A percentile compares a stretch with the other conserved stretches of the same genome.
phyloP scores from a whole-genome alignment of 495 filamentous ascomycete species.

The Eremomyces bilateralis region DNA sequence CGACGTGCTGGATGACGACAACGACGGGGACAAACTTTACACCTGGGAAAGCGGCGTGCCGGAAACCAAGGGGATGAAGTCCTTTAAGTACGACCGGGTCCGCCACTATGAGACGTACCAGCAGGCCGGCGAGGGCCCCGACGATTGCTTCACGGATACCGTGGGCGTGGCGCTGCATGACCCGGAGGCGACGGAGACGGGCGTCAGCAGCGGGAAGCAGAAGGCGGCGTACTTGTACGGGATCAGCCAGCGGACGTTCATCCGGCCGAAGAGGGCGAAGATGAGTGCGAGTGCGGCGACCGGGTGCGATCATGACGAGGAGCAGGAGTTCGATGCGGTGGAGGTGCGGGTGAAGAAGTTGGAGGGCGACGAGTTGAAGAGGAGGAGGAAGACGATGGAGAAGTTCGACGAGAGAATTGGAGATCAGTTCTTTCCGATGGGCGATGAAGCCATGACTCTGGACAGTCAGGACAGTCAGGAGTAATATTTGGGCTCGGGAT shows the following conservation, averaged over 20 bases:
- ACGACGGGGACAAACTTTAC: slow-evolving; percentile 44
- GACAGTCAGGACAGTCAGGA: too few relatives aligned
- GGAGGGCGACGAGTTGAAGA: too few relatives aligned
- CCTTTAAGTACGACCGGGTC: slow-evolving; percentile 53
- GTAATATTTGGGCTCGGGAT: too few relatives aligned
- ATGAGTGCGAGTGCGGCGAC: too few relatives aligned
- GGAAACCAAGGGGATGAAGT: slow-evolving; percentile 13
- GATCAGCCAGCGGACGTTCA: slow-evolving; percentile 43
- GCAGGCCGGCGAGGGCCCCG: slow-evolving; percentile 32
- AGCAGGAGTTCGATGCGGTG: too few relatives aligned
- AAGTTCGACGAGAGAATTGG: too few relatives aligned
- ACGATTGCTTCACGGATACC: slow-evolving; percentile 22
- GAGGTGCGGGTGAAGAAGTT: too few relatives aligned
- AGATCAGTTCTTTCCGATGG: too few relatives aligned
- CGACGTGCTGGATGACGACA: slow-evolving; percentile 42
- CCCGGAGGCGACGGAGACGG: slow-evolving; percentile 33
- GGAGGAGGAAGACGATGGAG: too few relatives aligned
- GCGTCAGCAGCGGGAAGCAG: slow-evolving; percentile 24
- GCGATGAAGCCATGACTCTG: too few relatives aligned
- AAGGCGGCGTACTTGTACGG: slow-evolving; percentile 83
- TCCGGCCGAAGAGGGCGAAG: slow-evolving; percentile 36
- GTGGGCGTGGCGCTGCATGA: slow-evolving; percentile 42
- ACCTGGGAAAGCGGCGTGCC: slow-evolving; percentile 21
- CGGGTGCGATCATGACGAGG: too few relatives aligned
- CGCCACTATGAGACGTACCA: slow-evolving; percentile 67